phyloP scores from a whole-genome alignment of 495 filamentous ascomycete species.

The Lasiosphaeria ovina region DNA sequence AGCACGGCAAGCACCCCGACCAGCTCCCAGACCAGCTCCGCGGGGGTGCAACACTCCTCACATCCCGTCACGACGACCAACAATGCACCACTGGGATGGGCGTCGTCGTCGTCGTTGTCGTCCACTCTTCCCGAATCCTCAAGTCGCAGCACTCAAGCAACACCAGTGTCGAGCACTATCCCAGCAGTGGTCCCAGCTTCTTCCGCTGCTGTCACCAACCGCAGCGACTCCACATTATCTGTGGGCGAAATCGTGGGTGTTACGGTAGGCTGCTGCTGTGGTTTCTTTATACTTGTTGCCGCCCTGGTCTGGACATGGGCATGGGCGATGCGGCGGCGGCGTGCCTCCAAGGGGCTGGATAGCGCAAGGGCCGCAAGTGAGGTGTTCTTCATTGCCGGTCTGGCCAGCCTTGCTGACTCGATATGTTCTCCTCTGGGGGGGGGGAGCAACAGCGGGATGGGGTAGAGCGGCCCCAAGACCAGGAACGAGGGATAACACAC shows the following conservation, averaged over 20 bases:
- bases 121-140: too few relatives aligned
- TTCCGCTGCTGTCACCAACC: not conserved
- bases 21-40: too few relatives aligned
- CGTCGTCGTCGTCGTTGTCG: too few relatives aligned
- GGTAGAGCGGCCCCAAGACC: too few relatives aligned
- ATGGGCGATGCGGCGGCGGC: conserved; percentile 20
- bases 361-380: conserved; percentile 1
- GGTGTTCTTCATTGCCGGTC: too few relatives aligned
- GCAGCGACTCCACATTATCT: conserved; percentile 11
- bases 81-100: too few relatives aligned
- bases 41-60: not conserved
- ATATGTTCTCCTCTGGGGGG: too few relatives aligned
- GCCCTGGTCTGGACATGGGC: not conserved
- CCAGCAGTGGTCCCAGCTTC: not conserved
- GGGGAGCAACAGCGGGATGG: too few relatives aligned
- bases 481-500: too few relatives aligned
- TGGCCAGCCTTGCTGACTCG: too few relatives aligned
- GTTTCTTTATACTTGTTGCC: conserved; percentile 14
- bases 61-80: too few relatives aligned
- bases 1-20: too few relatives aligned
- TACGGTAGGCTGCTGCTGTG: conserved; percentile 13
- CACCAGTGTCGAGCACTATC: not conserved
- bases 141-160: not conserved
- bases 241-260: conserved; percentile 22
- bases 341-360: conserved; percentile 10